A percentile compares a stretch with the other conserved stretches of the same genome.
phyloP scores from a whole-genome alignment of 202 grass and related monocot species.

The Zizania palustris region DNA sequence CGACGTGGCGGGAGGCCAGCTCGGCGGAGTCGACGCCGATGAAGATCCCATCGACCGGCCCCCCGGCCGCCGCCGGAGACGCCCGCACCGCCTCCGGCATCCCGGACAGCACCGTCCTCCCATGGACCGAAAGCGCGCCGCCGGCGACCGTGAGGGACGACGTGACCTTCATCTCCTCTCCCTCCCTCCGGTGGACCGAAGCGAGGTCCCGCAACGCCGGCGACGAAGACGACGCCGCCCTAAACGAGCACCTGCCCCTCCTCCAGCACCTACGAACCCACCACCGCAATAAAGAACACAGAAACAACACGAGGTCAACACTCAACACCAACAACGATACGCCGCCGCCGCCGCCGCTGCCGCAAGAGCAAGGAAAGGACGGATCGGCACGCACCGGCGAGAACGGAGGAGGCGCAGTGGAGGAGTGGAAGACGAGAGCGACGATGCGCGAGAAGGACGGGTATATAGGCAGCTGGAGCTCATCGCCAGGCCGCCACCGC shows the following conservation, averaged over 20 bases:
- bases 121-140: slow-evolving; percentile 50
- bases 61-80: slow-evolving; percentile 52
- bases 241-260: slow-evolving; percentile 28
- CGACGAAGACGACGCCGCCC: slow-evolving; percentile 1
- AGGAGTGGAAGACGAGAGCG: neutral
- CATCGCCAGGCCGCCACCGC: slow-evolving; percentile 34
- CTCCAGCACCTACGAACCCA: neutral
- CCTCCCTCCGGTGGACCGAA: neutral
- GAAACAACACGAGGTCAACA: neutral
- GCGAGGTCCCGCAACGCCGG: neutral
- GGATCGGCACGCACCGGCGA: slow-evolving; percentile 12
- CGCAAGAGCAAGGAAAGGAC: neutral
- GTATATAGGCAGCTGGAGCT: slow-evolving; percentile 48
- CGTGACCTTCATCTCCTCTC: slow-evolving; percentile 63
- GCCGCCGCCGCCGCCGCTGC: too few species aligned
- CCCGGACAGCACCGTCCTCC: slow-evolving; percentile 59
- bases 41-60: slow-evolving; percentile 73
- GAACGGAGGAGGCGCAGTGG: neutral
- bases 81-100: slow-evolving; percentile 57
- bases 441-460: slow-evolving; percentile 11
- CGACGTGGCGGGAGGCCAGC: slow-evolving; percentile 55
- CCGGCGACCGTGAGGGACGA: slow-evolving; percentile 57
- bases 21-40: slow-evolving; percentile 58
- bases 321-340: too few species aligned
- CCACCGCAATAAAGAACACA: neutral